phyloP scores from a whole-genome alignment of 2,329 filamentous ascomycete genomes.

The Colletotrichum sp. region DNA sequence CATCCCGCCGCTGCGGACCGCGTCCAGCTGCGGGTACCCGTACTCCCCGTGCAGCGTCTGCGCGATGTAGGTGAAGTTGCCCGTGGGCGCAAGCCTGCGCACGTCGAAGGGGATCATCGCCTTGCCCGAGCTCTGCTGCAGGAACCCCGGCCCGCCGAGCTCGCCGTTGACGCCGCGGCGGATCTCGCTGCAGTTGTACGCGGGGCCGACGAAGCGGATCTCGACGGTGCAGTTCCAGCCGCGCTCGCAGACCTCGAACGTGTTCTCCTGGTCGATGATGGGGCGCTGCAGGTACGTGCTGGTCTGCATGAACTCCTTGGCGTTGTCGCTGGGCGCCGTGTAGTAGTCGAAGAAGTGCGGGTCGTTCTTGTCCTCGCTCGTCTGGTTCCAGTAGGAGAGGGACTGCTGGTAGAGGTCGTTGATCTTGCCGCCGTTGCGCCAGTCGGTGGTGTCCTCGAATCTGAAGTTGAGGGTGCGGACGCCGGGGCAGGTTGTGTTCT shows the following conservation, averaged over 20 bases:
- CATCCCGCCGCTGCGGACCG: constrained; percentile 30
- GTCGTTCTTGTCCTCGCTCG: constrained; percentile 19
- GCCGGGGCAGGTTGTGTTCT: constrained; percentile 25
- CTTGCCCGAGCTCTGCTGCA: constrained; percentile 18
- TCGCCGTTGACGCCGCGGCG: constrained; percentile 12
- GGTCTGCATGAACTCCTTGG: constrained; percentile 29
- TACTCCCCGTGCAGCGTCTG: constrained; percentile 35
- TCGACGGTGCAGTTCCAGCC: constrained; percentile 40
- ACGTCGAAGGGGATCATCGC: constrained; percentile 29
- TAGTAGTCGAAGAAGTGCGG: constrained; percentile 37
- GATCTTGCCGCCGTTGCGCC: constrained; percentile 33
- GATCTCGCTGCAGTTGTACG: constrained; percentile 34
- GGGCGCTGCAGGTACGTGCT: constrained; percentile 26
- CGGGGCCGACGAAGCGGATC: constrained; percentile 35
- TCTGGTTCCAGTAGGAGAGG: constrained; percentile 36
- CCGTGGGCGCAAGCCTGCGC: constrained; percentile 29
- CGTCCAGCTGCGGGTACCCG: constrained; percentile 24
- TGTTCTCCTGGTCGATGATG: constrained; percentile 30
- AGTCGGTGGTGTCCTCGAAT: constrained; percentile 37
- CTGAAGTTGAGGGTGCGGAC: constrained; percentile 37
- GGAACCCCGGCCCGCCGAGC: not conserved
- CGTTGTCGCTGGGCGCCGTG: constrained; percentile 23
- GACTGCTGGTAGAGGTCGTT: constrained; percentile 29
- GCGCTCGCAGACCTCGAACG: constrained; percentile 32
- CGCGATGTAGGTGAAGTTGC: constrained; percentile 34